Evolutionary conservation across 1,284 basidiomycete species (phyloP).

Genomic region (Taiwanofungus camphoratus): DNA sequence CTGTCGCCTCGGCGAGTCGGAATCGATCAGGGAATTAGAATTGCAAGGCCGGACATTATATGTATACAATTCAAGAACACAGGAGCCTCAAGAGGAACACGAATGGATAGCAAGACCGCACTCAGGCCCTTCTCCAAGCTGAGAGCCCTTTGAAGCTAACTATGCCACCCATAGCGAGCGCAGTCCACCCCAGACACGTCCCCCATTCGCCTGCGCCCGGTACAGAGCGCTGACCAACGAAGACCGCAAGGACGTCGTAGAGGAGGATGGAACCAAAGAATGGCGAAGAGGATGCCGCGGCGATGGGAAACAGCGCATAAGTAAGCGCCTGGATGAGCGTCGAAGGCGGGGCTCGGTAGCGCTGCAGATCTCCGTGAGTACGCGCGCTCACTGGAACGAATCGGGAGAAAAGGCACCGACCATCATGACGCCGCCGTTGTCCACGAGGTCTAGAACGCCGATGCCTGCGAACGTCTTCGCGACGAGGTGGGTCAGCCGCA

Average conservation of each 20-base stretch:
- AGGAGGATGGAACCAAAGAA: slow-evolving; percentile 25
- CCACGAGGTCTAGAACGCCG: slow-evolving; percentile 30
- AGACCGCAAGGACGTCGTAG: slow-evolving; percentile 26
- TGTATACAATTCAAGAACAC: too few species aligned
- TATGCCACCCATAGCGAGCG: slow-evolving; percentile 17
- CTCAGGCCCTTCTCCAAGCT: too few species aligned
- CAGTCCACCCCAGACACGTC: slow-evolving; percentile 22
- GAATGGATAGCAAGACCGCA: too few species aligned
- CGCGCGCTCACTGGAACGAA: background rate
- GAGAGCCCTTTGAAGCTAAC: slow-evolving; percentile 17
- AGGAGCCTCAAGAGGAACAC: too few species aligned
- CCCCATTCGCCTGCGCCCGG: slow-evolving; percentile 21
- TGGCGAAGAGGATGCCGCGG: slow-evolving; percentile 21
- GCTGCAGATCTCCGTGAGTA: slow-evolving; percentile 9
- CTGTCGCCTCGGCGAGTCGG: too few species aligned
- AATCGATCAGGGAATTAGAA: too few species aligned
- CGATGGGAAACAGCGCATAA: slow-evolving; percentile 20
- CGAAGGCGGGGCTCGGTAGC: slow-evolving; percentile 18
- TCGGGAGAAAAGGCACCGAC: slow-evolving; percentile 14
- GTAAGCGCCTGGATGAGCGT: slow-evolving; percentile 18
- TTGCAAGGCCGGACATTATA: too few species aligned
- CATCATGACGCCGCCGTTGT: slow-evolving; percentile 28
- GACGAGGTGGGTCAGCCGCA: slow-evolving; percentile 27
- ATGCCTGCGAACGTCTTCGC: slow-evolving; percentile 31
- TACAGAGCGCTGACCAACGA: slow-evolving; percentile 22